Evolutionary conservation across 345 rosid genomes (phyloP).

Genomic region (Fremontodendron californicum): DNA sequence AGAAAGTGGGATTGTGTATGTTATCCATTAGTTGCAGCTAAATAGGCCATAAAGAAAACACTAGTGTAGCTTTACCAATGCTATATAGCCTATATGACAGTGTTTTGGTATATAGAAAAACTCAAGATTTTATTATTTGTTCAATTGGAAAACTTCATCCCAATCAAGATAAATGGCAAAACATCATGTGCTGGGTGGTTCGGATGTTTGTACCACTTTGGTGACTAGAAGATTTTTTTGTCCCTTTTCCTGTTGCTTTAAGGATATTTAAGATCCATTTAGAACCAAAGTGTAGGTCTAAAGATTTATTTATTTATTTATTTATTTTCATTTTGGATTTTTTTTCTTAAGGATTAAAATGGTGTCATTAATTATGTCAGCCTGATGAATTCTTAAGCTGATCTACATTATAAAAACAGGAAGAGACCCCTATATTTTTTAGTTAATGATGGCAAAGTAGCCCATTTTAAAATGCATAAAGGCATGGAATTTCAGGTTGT

Average conservation of each 20-base stretch:
- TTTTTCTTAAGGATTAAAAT: not conserved
- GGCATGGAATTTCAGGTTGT: not conserved
- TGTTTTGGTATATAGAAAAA: not conserved
- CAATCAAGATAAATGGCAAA: not conserved
- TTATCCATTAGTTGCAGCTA: not conserved
- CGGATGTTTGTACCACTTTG: not conserved
- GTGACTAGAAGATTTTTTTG: not conserved
- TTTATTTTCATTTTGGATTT: not conserved
- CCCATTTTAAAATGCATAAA: not conserved
- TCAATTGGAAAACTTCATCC: not conserved
- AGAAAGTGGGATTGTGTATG: not conserved
- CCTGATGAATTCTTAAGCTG: not conserved
- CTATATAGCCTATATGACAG: not conserved
- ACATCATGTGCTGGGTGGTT: slow-evolving; percentile 3
- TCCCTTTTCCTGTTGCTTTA: not conserved
- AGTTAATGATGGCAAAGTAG: not conserved
- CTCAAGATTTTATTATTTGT: not conserved
- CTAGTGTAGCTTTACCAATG: not conserved
- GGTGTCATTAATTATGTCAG: slow-evolving; percentile 7
- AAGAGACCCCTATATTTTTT: not conserved
- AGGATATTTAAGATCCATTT: not conserved
- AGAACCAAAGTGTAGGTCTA: not conserved
- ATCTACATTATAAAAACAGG: not conserved
- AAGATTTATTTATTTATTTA: no score
- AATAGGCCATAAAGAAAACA: not conserved